Evolutionary conservation across 2,329 filamentous ascomycete species (phyloP).

Genomic region (Sporothrix mexicana): DNA sequence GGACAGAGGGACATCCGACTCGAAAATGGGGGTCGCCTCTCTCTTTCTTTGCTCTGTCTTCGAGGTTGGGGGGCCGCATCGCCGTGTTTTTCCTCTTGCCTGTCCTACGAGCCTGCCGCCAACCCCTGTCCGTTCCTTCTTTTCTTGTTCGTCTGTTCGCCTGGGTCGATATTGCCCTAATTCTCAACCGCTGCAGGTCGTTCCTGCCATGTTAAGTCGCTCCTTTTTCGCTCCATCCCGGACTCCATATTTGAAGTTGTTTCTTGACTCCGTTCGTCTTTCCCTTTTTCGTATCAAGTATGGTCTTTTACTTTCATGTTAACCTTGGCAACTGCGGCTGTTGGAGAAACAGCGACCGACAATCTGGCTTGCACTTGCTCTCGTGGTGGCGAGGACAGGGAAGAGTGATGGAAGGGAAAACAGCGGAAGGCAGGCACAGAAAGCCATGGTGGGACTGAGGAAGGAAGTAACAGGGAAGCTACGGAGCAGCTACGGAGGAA

Average conservation of each 20-base stretch:
- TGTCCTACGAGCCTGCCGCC: neutral
- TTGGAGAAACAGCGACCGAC: conserved; percentile 20
- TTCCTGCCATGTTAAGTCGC: neutral
- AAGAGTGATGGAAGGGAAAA: conserved; percentile 5
- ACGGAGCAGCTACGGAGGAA: conserved; percentile 1
- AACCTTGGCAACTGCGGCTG: neutral
- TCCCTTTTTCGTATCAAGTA: conserved; percentile 14
- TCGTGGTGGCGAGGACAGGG: neutral
- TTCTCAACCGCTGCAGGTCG: neutral
- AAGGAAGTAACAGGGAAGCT: neutral
- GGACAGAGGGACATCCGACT: neutral
- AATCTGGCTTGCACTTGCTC: neutral
- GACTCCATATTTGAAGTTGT: conserved; percentile 12
- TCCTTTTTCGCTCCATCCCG: conserved; percentile 13
- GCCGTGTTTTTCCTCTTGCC: conserved; percentile 6
- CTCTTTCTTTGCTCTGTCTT: neutral
- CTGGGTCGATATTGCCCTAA: neutral
- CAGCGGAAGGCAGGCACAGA: conserved; percentile 6
- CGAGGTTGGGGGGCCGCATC: conserved; percentile 29
- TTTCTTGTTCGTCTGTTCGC: conserved; percentile 9
- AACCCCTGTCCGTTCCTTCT: conserved; percentile 15
- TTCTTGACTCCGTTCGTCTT: conserved; percentile 18
- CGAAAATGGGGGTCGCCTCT: conserved; percentile 29
- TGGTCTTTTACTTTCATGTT: neutral
- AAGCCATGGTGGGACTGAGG: neutral